These are phyloP conservation scores for Tubosaeta sp. DNA, from an alignment of 768 basidiomycete genomes.

Conservation along the genomic window DNA sequence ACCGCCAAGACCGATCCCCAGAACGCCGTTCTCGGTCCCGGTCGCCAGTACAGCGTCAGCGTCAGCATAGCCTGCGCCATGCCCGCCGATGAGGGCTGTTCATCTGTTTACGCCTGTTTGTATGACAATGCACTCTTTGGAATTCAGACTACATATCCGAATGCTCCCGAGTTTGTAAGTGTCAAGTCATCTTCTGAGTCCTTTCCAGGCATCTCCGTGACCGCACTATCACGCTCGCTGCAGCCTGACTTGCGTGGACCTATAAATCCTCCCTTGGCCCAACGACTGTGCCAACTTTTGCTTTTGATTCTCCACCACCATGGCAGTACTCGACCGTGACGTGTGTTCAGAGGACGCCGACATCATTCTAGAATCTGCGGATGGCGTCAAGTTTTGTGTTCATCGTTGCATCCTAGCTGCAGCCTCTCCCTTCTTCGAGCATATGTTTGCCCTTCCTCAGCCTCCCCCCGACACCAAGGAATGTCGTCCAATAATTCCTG, in stretches of 20 bases:
- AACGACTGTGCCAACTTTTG: background rate
- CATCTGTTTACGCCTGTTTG: conserved; percentile 24
- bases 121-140: conserved; percentile 11
- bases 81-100: conserved; percentile 36
- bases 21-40: conserved; percentile 25
- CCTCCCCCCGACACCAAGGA: conserved; percentile 26
- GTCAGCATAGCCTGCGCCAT: conserved; percentile 26
- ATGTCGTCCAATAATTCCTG: conserved; percentile 44
- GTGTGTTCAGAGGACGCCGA: conserved; percentile 51
- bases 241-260: background rate
- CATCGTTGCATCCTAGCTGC: conserved; percentile 59
- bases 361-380: conserved; percentile 44
- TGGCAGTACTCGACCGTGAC: conserved; percentile 29
- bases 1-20: conserved; percentile 41
- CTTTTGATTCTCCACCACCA: conserved; percentile 7
- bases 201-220: background rate
- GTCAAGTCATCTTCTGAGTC: conserved; percentile 2
- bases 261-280: conserved; percentile 18
- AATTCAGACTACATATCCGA: conserved; percentile 6
- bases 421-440: conserved; percentile 64
- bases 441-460: conserved; percentile 68
- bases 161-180: conserved; percentile 19
- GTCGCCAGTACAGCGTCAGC: conserved; percentile 21
- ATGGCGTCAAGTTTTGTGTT: conserved; percentile 49
- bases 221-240: background rate